Conservation (phyloP, 495 filamentous ascomycete genomes). For the Hyphodiscus hymeniophilus region DNA sequence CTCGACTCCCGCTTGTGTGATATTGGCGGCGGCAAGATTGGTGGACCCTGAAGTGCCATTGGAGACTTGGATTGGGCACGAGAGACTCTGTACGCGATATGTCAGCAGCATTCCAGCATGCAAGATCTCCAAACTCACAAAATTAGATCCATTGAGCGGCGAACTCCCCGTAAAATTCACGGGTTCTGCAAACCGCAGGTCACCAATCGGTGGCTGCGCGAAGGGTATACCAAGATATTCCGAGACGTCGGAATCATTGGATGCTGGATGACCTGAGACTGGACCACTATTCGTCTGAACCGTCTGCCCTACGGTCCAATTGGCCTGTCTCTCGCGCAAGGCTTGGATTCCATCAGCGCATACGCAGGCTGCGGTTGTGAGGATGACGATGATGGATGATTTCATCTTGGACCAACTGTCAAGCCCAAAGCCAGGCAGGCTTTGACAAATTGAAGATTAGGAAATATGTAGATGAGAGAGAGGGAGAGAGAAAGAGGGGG, state of each 20-base stretch:
- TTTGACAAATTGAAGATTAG: background rate
- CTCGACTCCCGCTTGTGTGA: constrained; percentile 7
- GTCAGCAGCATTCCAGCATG: background rate
- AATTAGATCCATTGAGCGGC: constrained; percentile 18
- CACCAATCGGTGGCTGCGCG: constrained; percentile 36
- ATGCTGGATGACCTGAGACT: constrained; percentile 38
- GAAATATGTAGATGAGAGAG: background rate
- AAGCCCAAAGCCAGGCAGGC: background rate
- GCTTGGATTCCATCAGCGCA: background rate
- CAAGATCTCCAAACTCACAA: constrained; percentile 21
- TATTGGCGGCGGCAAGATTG: constrained; percentile 3
- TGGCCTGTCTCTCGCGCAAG: constrained; percentile 8
- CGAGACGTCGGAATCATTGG: constrained; percentile 29
- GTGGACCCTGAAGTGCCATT: background rate
- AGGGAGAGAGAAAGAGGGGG: background rate
- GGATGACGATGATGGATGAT: constrained; percentile 2
- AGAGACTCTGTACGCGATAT: constrained; percentile 6
- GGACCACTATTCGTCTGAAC: constrained; percentile 29
- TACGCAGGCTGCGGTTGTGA: background rate
- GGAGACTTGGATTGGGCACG: constrained; percentile 5
- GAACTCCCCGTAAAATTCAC: constrained; percentile 15
- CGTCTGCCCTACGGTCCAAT: constrained; percentile 21
- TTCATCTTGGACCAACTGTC: constrained; percentile 5
- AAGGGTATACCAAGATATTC: constrained; percentile 46
- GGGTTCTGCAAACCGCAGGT: constrained; percentile 39